Base-by-base conservation (phyloP, 1,284 basidiomycete genomes). In the Trametes pubescens region DNA sequence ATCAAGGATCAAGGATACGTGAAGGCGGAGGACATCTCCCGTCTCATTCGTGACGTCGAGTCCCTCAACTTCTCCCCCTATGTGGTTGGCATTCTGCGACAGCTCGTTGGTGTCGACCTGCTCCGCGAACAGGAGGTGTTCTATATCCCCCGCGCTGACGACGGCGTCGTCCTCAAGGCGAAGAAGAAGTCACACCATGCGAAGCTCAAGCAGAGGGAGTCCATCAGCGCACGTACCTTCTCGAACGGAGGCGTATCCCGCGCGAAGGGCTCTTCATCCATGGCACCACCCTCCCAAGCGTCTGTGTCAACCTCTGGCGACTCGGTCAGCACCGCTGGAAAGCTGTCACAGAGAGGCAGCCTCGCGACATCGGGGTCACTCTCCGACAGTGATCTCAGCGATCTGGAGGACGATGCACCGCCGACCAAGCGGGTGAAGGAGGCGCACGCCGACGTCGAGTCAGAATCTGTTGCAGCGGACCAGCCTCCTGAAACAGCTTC, bases 41-140 rank as follows among this genome's bases (percentile, higher is more conserved):
- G 77, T 8, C 81, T 86, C 69, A 74, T 85, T 34, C 74, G 76
- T 38, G 80, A 86, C 69, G 77, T 89, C 51, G 84, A 86, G 61
- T 72, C 78, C 1, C 74, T 86, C 53, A 81, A 82, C 44, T 81
- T 89, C 59, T 79, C 80, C 62, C 74, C 80, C 0, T 82, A 87
- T 66, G 76, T 90, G 2, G 74, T 89, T 44, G 82, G 83, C 51
- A 75, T 82, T 26, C 73, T 90, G 44, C 81, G 86, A 46, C 80
- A 85, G 59, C 79, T 90, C 34, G 86, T 88, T 13, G 87, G 87
- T 3, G 79, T 86, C 10, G 87, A 90, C 61, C 78, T 89, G 44
- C 73, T 88, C 44, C 82, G 85, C 14, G 86, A 89, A 65, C 81
- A 85, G 53, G 88, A 89, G 67, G 80, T 89, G 2, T 89, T 81